Base-by-base conservation (phyloP, 2,329 filamentous ascomycete species). In the Exophiala alcalophila region DNA sequence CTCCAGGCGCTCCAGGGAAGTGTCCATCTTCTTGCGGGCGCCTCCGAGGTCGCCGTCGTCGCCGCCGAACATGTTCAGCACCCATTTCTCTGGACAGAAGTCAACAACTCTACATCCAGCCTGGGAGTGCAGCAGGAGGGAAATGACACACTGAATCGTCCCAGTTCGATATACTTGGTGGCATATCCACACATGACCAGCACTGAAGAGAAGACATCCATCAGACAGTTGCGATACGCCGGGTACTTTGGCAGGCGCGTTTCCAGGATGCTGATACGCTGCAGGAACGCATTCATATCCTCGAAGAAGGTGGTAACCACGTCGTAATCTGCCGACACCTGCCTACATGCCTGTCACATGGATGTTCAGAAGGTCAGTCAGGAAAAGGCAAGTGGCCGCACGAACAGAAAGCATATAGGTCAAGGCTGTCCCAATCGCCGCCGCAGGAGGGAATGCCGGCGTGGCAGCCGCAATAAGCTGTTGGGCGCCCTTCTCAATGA, bases 211-310 rank as follows among this genome's bases (percentile, higher is more conserved):
- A 49, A 49, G 10, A 40, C 40, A 31, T 49, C 40, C 14, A 40
- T 49, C 19, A 49, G 28, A 20, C 32, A 39, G n/a, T 34, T 40
- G 3, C 31, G 40, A 18, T 40, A 49, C n/a, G 40, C 40, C 15
- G 12, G 10, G 16, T 40, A 40, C 14, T 24, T 44, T 11, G 45
- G 45, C 6, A 40, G 16, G n/a, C 40, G 18, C 20, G 26, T 21
- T 21, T 39, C 45, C 2, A 49, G 33, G 21, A 49, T 49, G 10
- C 33, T 44, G 12, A 44, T 32, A 9, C 45, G 33, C 14, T 40
- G 27, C 6, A 49, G 34, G 25, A 49, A 49, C 9, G 28, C 18
- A 36, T 49, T 44, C 40, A 49, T 49, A 21, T 49, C 45, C 25
- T 49, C 40, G 16, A 49, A 49, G 40, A 49, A 44, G 11, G 26